Evolutionary conservation across 192 early-diverging fungal species (phyloP).

Genomic region (Gryganskiella cystojenkinii): DNA sequence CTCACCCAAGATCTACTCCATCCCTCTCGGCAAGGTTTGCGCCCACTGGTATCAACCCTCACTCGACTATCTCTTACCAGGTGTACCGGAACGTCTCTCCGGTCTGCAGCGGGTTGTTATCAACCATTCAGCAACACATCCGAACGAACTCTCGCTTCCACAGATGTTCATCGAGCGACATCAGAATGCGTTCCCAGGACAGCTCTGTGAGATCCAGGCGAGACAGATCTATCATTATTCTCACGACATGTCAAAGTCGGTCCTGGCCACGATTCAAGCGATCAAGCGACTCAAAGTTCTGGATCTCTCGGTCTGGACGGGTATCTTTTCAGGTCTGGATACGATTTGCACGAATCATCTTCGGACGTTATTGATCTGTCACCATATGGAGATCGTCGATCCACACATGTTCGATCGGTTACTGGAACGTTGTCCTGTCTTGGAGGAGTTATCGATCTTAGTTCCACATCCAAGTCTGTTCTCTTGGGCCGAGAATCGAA

Average conservation of each 20-base stretch:
- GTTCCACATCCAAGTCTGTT: conserved; percentile 36
- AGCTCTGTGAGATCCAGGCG: conserved; percentile 37
- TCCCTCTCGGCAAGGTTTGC: conserved; percentile 34
- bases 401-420: conserved; percentile 32
- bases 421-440: conserved; percentile 25
- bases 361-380: conserved; percentile 31
- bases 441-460: conserved; percentile 42
- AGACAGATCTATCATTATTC: conserved; percentile 38
- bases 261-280: conserved; percentile 29
- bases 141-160: conserved; percentile 16
- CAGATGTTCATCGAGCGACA: conserved; percentile 32
- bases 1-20: conserved; percentile 18
- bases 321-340: conserved; percentile 33
- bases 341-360: conserved; percentile 29
- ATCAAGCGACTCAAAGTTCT: conserved; percentile 32
- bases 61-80: conserved; percentile 23
- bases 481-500: conserved; percentile 19
- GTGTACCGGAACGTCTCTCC: conserved; percentile 30
- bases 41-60: conserved; percentile 44
- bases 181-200: conserved; percentile 36
- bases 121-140: conserved; percentile 30
- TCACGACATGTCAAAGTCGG: conserved; percentile 43
- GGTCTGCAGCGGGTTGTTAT: conserved; percentile 33
- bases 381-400: conserved; percentile 29
- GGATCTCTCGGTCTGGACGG: conserved; percentile 37